Percentiles rank a stretch among this genome's conserved stretches.
These are phyloP conservation scores for Phytophthora cryptogea DNA, from an alignment of 352 stramenopile species.

Conservation along the genomic window DNA sequence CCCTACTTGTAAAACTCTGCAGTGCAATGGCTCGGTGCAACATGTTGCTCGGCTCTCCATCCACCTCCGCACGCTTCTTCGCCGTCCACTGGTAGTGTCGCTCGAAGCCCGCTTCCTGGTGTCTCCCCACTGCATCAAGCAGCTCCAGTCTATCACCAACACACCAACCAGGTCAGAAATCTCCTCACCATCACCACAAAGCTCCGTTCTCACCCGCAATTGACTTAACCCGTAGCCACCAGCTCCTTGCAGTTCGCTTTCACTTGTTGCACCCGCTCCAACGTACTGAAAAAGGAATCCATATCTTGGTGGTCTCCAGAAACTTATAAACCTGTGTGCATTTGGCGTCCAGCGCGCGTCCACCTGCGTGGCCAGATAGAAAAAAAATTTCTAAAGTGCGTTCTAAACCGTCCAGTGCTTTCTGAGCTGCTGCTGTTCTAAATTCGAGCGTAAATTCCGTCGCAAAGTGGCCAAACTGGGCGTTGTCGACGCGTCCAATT, in stretches of 20 bases:
- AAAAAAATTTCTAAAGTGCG: no score
- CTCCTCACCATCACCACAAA: background rate
- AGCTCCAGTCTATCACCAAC: constrained; percentile 75
- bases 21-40: constrained; percentile 73
- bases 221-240: constrained; percentile 44
- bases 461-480: constrained; percentile 41
- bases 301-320: constrained; percentile 70
- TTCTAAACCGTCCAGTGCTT: constrained; percentile 44
- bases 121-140: constrained; percentile 78
- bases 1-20: constrained; percentile 79
- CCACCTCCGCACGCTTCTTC: constrained; percentile 70
- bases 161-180: background rate
- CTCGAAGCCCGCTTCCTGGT: constrained; percentile 88
- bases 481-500: constrained; percentile 25
- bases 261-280: constrained; percentile 75
- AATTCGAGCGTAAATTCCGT: constrained; percentile 45
- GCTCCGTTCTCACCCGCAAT: constrained; percentile 36
- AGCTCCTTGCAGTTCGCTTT: constrained; percentile 73
- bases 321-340: constrained; percentile 56
- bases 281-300: constrained; percentile 62
- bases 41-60: constrained; percentile 61
- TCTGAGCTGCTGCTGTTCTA: constrained; percentile 63
- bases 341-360: constrained; percentile 47
- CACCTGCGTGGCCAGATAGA: constrained; percentile 43
- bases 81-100: constrained; percentile 89